Percentiles rank a stretch among this genome's conserved stretches.
Conservation (phyloP, 805 yeast genomes). For the Kodamaea restingae region DNA sequence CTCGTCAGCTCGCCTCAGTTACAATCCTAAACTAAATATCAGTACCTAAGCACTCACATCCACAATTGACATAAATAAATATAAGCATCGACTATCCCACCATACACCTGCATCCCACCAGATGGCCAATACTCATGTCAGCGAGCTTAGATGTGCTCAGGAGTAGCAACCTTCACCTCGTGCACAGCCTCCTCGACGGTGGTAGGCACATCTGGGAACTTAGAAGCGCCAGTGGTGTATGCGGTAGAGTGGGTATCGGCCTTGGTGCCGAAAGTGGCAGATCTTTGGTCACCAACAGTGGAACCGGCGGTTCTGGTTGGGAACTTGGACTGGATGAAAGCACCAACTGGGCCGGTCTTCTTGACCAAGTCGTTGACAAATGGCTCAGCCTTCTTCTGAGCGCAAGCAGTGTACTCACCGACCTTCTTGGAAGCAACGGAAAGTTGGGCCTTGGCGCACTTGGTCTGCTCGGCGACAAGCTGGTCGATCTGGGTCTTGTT, state of each 20-base stretch:
- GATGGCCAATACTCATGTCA: too few species aligned
- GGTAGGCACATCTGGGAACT: conserved; percentile 42
- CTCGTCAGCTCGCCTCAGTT: too few species aligned
- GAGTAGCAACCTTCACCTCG: neutral
- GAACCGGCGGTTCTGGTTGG: conserved; percentile 71
- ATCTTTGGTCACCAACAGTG: conserved; percentile 45
- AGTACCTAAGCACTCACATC: neutral
- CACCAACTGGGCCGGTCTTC: conserved; percentile 65
- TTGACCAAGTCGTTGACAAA: conserved; percentile 52
- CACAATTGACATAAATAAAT: neutral
- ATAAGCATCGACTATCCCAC: neutral
- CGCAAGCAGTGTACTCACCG: conserved; percentile 34
- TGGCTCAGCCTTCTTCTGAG: conserved; percentile 50
- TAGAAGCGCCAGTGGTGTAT: conserved; percentile 31
- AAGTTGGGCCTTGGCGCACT: conserved; percentile 43
- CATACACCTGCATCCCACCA: too few species aligned
- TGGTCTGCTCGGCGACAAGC: conserved; percentile 43
- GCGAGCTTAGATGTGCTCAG: neutral
- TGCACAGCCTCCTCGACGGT: conserved; percentile 16
- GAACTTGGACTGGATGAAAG: conserved; percentile 51
- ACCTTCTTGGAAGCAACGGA: conserved; percentile 49
- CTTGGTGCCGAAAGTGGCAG: conserved; percentile 21
- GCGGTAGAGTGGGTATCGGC: conserved; percentile 14
- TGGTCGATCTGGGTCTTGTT: conserved; percentile 77
- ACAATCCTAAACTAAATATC: too few species aligned